These are phyloP conservation scores for Xylaria venustula DNA, from an alignment of 495 filamentous ascomycete species.

Conservation along the genomic window DNA sequence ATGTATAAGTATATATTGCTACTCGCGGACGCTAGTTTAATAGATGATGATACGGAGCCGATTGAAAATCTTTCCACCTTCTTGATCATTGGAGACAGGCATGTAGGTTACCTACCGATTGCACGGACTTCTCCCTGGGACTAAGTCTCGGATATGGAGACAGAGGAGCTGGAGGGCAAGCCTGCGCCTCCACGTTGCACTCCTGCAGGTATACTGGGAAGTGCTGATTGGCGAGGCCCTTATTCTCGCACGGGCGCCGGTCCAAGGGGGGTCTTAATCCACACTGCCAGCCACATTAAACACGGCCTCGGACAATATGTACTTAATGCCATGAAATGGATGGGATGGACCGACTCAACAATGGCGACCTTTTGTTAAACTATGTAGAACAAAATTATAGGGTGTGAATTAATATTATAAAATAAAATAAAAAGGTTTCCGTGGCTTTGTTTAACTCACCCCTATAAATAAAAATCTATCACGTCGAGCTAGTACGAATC, in stretches of 20 bases:
- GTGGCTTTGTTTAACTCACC: too few species aligned
- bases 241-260: constrained; percentile 46
- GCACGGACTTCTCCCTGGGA: constrained; percentile 44
- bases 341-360: too few species aligned
- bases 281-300: constrained; percentile 39
- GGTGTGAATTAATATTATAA: too few species aligned
- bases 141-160: constrained; percentile 53
- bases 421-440: too few species aligned
- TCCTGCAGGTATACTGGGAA: constrained; percentile 49
- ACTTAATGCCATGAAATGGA: too few species aligned
- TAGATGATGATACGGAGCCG: constrained; percentile 44
- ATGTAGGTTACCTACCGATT: constrained; percentile 32
- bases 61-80: constrained; percentile 32
- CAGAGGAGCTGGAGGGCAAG: constrained; percentile 38
- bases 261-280: constrained; percentile 39
- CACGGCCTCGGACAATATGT: constrained; percentile 28
- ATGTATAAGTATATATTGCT: constrained; percentile 32
- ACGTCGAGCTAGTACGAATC: constrained; percentile 52
- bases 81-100: constrained; percentile 34
- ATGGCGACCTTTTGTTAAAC: too few species aligned
- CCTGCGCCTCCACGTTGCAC: constrained; percentile 46
- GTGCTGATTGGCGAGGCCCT: constrained; percentile 44
- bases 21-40: constrained; percentile 27
- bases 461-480: too few species aligned
- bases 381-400: too few species aligned